Percentiles rank a stretch among this genome's conserved stretches.
Evolutionary conservation across 1,139 yeast species (phyloP).

Genomic region (Diutina rugosa): DNA sequence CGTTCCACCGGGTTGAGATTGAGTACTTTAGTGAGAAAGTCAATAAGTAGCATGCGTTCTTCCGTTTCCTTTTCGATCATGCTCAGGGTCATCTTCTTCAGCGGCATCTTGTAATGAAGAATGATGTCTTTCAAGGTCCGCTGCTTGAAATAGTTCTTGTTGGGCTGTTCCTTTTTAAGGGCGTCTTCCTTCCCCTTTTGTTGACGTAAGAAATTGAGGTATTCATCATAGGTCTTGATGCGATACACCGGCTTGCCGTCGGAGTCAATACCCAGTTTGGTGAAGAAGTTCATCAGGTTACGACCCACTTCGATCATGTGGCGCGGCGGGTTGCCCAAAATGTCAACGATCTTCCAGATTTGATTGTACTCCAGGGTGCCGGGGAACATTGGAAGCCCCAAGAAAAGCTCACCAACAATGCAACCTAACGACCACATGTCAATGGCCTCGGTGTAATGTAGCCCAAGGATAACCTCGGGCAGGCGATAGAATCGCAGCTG

Average conservation of each 20-base stretch:
- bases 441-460: slow-evolving; percentile 82
- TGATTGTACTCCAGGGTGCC: slow-evolving; percentile 93
- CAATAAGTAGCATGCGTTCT: slow-evolving; percentile 60
- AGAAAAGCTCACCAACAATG: slow-evolving; percentile 82
- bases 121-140: slow-evolving; percentile 63
- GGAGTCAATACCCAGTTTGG: slow-evolving; percentile 15
- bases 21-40: slow-evolving; percentile 66
- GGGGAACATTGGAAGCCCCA: slow-evolving; percentile 91
- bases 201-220: slow-evolving; percentile 20
- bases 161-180: slow-evolving; percentile 57
- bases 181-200: slow-evolving; percentile 33
- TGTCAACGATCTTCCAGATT: slow-evolving; percentile 66
- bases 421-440: slow-evolving; percentile 99
- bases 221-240: slow-evolving; percentile 23
- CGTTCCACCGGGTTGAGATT: slow-evolving; percentile 86
- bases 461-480: slow-evolving; percentile 87
- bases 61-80: slow-evolving; percentile 59
- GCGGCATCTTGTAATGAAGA: slow-evolving; percentile 60
- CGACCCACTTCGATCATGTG: slow-evolving; percentile 98
- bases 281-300: slow-evolving; percentile 60
- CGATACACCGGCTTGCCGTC: slow-evolving; percentile 7
- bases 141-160: slow-evolving; percentile 76
- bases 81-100: slow-evolving; percentile 53
- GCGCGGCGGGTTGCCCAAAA: slow-evolving; percentile 78
- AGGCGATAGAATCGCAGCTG: slow-evolving; percentile 93